Evolutionary conservation across 2,329 filamentous ascomycete genomes (phyloP).

Genomic region (Colletotrichum lindemuthianum): DNA sequence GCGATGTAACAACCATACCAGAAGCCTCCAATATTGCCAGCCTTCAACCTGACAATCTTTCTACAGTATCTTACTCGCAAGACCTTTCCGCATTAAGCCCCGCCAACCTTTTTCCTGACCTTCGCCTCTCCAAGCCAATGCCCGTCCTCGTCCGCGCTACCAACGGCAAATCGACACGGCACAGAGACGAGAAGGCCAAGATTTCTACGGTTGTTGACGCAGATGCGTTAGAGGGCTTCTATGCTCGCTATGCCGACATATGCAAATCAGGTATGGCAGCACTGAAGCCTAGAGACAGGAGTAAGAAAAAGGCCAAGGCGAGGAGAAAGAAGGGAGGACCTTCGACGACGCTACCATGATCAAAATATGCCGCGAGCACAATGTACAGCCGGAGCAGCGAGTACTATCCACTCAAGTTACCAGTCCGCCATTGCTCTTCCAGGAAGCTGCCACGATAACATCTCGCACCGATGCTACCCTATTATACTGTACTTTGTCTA

Average conservation of each 20-base stretch:
- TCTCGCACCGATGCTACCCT: no score
- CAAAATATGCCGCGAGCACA: no score
- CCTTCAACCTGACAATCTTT: not conserved
- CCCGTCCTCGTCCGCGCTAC: constrained; percentile 86
- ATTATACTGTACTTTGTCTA: no score
- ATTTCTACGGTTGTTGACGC: constrained; percentile 85
- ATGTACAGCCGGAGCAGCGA: no score
- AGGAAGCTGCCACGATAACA: no score
- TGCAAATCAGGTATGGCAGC: constrained; percentile 90
- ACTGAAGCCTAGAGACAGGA: constrained; percentile 92
- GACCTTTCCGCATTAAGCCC: constrained; percentile 54
- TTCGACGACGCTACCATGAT: no score
- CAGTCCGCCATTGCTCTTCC: no score
- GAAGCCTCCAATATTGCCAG: constrained; percentile 5
- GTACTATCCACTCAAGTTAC: no score
- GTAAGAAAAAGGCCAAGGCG: constrained; percentile 83
- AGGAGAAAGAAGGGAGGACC: constrained; percentile 69
- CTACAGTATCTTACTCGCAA: constrained; percentile 55
- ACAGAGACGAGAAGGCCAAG: constrained; percentile 72
- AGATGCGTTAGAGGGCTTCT: constrained; percentile 82
- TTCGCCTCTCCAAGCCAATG: constrained; percentile 66
- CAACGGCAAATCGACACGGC: constrained; percentile 76
- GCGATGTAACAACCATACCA: constrained; percentile 61
- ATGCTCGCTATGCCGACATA: constrained; percentile 84
- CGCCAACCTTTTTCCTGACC: constrained; percentile 66